Evolutionary conservation across 352 stramenopile genomes (phyloP).

Genomic region (Plasmopara muralis): DNA sequence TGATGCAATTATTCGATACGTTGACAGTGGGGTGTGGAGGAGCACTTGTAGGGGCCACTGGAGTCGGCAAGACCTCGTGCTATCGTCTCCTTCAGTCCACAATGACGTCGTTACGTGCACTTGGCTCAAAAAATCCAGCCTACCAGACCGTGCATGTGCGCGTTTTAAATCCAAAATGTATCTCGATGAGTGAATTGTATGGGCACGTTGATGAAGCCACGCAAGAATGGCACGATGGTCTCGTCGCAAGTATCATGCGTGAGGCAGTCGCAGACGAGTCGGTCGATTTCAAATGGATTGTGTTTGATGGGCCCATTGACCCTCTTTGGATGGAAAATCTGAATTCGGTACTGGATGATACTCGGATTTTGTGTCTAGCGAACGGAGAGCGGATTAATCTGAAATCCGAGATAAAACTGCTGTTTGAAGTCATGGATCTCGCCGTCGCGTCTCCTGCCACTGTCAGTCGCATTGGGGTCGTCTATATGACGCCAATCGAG

Average conservation of each 20-base stretch:
- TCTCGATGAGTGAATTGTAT: constrained; percentile 80
- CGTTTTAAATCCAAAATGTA: constrained; percentile 85
- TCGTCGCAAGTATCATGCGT: constrained; percentile 76
- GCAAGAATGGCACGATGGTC: constrained; percentile 82
- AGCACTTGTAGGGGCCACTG: constrained; percentile 83
- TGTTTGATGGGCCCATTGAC: constrained; percentile 93
- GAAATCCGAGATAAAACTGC: constrained; percentile 88
- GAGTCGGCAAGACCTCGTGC: constrained; percentile 81
- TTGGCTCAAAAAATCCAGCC: constrained; percentile 60
- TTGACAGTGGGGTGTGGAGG: constrained; percentile 92
- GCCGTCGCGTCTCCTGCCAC: constrained; percentile 88
- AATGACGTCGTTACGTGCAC: constrained; percentile 75
- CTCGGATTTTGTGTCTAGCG: constrained; percentile 91
- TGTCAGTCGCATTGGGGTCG: constrained; percentile 70
- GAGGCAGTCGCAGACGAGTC: constrained; percentile 65
- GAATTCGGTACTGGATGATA: constrained; percentile 94
- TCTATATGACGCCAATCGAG: constrained; percentile 79
- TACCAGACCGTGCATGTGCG: constrained; percentile 69
- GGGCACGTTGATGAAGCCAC: constrained; percentile 87
- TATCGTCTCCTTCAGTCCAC: constrained; percentile 82
- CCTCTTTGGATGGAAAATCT: constrained; percentile 96
- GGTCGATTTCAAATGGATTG: constrained; percentile 78
- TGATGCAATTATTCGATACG: constrained; percentile 92
- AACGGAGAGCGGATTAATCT: constrained; percentile 91
- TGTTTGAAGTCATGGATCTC: constrained; percentile 93